These are phyloP conservation scores for Magnaporthiopsis rhizophila DNA, from an alignment of 2,329 filamentous ascomycete genomes.

Conservation along the genomic window DNA sequence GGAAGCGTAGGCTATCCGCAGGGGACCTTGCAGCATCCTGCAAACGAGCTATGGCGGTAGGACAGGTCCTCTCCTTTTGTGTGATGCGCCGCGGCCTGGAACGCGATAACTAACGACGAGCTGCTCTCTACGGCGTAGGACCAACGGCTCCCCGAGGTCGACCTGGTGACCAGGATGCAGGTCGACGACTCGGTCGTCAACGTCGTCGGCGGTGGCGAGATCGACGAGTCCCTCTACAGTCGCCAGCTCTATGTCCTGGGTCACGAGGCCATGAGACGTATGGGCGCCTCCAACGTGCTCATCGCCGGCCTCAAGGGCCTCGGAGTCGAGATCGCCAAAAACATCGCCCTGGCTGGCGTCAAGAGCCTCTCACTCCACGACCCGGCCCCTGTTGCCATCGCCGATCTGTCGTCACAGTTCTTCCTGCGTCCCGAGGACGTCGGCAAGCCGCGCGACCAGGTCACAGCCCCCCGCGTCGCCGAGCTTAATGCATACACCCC, in stretches of 20 bases:
- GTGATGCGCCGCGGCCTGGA: background rate
- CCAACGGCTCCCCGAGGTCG: conserved; percentile 48
- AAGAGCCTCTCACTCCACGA: conserved; percentile 95
- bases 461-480: conserved; percentile 80
- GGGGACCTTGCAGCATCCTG: conserved; percentile 48
- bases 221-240: conserved; percentile 68
- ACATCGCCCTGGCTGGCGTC: conserved; percentile 93
- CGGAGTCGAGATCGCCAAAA: conserved; percentile 97
- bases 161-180: conserved; percentile 57
- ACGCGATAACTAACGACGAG: conserved; percentile 5
- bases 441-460: conserved; percentile 80
- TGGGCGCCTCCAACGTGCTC: conserved; percentile 92
- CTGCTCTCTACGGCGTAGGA: conserved; percentile 26
- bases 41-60: conserved; percentile 56
- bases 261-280: conserved; percentile 93
- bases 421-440: conserved; percentile 85
- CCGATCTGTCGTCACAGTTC: conserved; percentile 94
- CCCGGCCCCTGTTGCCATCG: conserved; percentile 71
- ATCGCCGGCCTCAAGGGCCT: conserved; percentile 87
- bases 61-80: conserved; percentile 19
- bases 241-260: conserved; percentile 65
- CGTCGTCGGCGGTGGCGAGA: conserved; percentile 45
- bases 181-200: conserved; percentile 52
- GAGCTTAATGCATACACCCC: conserved; percentile 97
- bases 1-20: conserved; percentile 60